Percentiles rank a stretch among this genome's conserved stretches.
phyloP scores from a whole-genome alignment of 495 filamentous ascomycete species.

The Trichoderma gamsii region DNA sequence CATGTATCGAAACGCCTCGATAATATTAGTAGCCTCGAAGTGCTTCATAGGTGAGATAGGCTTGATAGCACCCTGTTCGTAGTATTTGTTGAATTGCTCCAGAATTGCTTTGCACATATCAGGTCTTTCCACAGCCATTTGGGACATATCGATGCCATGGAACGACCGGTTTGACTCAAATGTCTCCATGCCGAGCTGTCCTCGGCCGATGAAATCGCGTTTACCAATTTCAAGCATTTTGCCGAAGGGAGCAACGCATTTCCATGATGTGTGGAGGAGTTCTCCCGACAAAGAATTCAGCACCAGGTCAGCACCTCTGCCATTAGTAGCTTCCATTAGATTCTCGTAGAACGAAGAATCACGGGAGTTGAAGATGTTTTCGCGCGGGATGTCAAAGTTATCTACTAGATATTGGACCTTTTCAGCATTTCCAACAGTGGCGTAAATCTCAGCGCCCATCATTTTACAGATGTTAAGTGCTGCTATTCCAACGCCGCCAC shows the following conservation, averaged over 20 bases:
- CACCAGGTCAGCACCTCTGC: conserved; percentile 50
- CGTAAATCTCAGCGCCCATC: conserved; percentile 47
- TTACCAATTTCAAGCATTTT: conserved; percentile 53
- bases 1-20: conserved; percentile 40
- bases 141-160: conserved; percentile 19
- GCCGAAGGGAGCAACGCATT: conserved; percentile 50
- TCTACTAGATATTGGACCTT: conserved; percentile 40
- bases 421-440: conserved; percentile 45
- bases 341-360: conserved; percentile 36
- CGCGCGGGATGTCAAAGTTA: conserved; percentile 39
- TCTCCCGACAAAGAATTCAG: conserved; percentile 54
- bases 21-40: conserved; percentile 29
- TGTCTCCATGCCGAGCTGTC: conserved; percentile 25
- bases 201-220: conserved; percentile 30
- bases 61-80: conserved; percentile 12
- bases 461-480: conserved; percentile 48
- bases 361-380: conserved; percentile 48
- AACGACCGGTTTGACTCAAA: conserved; percentile 30
- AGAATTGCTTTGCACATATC: not conserved
- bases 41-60: conserved; percentile 28
- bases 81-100: not conserved
- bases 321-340: conserved; percentile 40
- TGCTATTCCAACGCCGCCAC: conserved; percentile 53
- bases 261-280: conserved; percentile 46
- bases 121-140: not conserved